Evolutionary conservation across 148 eudicot species (phyloP).

Genomic region (Rhododendron vialii): DNA sequence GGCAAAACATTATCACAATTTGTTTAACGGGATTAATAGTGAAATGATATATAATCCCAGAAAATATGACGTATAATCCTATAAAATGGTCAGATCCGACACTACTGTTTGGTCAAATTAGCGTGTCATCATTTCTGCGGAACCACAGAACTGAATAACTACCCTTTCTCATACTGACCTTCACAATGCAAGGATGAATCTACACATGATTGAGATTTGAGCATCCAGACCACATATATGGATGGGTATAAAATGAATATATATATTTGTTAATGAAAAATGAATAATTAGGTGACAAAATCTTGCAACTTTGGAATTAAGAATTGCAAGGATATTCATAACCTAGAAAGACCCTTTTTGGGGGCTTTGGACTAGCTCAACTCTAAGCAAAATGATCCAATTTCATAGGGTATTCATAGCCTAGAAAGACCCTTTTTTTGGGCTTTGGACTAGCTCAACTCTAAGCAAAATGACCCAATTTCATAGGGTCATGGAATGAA

Average conservation of each 20-base stretch:
- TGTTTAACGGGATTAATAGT: too few relatives aligned
- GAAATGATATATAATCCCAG: too few relatives aligned
- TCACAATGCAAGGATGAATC: too few relatives aligned
- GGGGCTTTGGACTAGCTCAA: not conserved
- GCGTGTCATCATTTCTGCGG: too few relatives aligned
- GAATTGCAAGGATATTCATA: not conserved
- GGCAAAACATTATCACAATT: not conserved
- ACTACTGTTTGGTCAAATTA: too few relatives aligned
- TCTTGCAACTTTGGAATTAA: not conserved
- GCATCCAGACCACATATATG: too few relatives aligned
- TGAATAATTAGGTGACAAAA: not conserved
- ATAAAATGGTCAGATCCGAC: too few relatives aligned
- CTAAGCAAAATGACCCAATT: not conserved
- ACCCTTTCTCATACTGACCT: too few relatives aligned
- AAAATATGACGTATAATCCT: too few relatives aligned
- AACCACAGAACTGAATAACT: too few relatives aligned
- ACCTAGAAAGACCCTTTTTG: not conserved
- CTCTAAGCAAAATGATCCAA: not conserved
- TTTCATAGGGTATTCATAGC: not conserved
- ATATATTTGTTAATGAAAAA: not conserved
- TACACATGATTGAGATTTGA: too few relatives aligned
- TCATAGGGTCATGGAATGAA: not conserved
- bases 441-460: not conserved
- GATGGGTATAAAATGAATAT: not conserved
- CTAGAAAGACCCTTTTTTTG: not conserved